Base-by-base conservation (phyloP, 2,329 filamentous ascomycete genomes). In the Monosporascus sp. region DNA sequence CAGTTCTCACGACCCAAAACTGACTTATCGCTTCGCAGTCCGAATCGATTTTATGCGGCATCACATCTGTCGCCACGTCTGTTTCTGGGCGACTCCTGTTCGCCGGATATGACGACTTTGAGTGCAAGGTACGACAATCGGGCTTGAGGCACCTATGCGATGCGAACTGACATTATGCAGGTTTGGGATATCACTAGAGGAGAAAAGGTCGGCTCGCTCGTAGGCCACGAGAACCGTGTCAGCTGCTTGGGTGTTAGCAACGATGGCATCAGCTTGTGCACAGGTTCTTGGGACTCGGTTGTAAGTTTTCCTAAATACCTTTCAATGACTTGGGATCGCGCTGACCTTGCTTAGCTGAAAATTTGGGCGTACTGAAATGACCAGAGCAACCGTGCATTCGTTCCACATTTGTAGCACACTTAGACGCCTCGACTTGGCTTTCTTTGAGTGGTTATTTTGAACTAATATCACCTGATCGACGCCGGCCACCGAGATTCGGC, bases 161-260 rank as follows among this genome's bases (percentile, higher is more conserved):
- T 55, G 34, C 43, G 48, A 51, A 50, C 54, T 63, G 51, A 64
- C 43, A 19, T 2, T 50, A 31, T 58, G 11, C 59, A 97, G 93
- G 94, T 97, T 56, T 99, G 94, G 94, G 94, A 99, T 74, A 86
- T 96, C 59, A 91, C 96, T 53, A 88, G 94, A 62, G 94, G 93
- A 59, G 94, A 99, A 72, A 95, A 96, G 77, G 91, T 99, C 61
- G 94, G 94, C 69, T 96, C 92, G 52, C 82, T 99, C 56, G 93
- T 95, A 67, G 94, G 94, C 66, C 94, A 99, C 74, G 93, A 97
- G 76, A 99, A 99, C 80, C 89, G 94, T 63, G 94, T 99, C 71
- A 97, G 93, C 83, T 99, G 94, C 76, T 79, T 99, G 70, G 94
- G 94, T 62, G 94, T 99, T 65, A 97, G 93, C 81, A 97, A 97